Conservation (phyloP, 208 protist species). For the Crithidia bombi region DNA sequence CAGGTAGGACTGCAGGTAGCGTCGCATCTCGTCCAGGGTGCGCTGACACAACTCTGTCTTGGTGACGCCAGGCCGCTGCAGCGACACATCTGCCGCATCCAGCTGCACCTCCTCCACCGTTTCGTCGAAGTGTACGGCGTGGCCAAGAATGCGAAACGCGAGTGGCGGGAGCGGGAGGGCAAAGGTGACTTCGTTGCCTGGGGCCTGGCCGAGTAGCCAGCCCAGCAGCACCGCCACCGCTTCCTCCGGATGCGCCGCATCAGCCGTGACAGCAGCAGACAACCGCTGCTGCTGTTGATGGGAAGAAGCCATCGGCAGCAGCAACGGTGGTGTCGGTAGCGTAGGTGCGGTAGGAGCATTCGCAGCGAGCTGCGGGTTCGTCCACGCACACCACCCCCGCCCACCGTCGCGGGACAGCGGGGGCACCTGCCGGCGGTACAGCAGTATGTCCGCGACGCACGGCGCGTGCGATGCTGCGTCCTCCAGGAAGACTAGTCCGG, state of each 20-base stretch:
- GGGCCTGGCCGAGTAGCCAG: slow-evolving; percentile 53
- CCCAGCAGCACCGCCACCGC: slow-evolving; percentile 44
- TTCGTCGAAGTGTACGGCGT: slow-evolving; percentile 33
- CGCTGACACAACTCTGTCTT: slow-evolving; percentile 2
- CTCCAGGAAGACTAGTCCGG: not conserved
- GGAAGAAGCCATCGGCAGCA: not conserved
- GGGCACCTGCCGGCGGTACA: slow-evolving; percentile 37
- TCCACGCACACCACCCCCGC: slow-evolving; percentile 39
- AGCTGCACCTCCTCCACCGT: slow-evolving; percentile 22
- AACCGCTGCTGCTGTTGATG: not conserved
- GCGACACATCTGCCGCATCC: slow-evolving; percentile 35
- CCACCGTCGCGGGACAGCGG: slow-evolving; percentile 15
- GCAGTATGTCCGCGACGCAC: slow-evolving; percentile 25
- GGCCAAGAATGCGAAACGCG: slow-evolving; percentile 51
- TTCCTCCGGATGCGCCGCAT: slow-evolving; percentile 7
- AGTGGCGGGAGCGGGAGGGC: slow-evolving; percentile 54
- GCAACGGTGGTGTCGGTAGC: not conserved
- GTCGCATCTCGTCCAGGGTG: slow-evolving; percentile 19
- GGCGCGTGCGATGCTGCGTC: slow-evolving; percentile 2
- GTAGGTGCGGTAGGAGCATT: not conserved
- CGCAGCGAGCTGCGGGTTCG: slow-evolving; percentile 30
- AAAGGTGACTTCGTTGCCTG: slow-evolving; percentile 50
- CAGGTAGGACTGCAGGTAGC: not conserved
- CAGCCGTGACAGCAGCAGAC: not conserved
- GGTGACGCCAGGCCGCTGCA: slow-evolving; percentile 33